Evolutionary conservation across 768 basidiomycete genomes (phyloP), one percentile per base, ranked within the genome.

Genomic region (Amanita jacksonii): DNA sequence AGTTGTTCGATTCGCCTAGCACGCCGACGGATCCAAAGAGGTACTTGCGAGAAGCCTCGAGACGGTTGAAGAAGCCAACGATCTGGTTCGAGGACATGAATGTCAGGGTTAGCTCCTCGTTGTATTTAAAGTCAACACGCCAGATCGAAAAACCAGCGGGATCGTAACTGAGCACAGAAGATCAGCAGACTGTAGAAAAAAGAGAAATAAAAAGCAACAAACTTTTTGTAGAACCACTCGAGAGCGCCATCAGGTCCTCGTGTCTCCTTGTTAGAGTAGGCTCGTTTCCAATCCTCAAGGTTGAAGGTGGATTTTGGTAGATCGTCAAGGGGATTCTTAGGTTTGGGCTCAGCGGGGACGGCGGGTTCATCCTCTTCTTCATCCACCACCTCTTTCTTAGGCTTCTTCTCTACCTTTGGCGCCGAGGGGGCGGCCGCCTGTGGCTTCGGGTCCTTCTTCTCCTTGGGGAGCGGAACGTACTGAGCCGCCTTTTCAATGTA

Each of bases 211-310:
- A 34, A 8, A 8, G n/a, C 16, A 6, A 18, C 85, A 45, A 54
- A 93, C 89, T 96, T 81, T 63, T 90, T 62, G 72, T 96, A 93
- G 78, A 99, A 84, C 96, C 94, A 98, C 63, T 96, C 90, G 30
- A 99, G 56, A 40, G 90, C 63, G 50, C 87, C 92, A 35, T 64
- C 79, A 13, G 84, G 52, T 30, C 86, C 89, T 43, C 86, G 81
- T 30, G 93, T 97, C n/a, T 97, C 92, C 63, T 84, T 81, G 83
- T 97, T 98, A 56, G 92, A 96, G 73, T 98, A 99, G 34, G 86
- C 84, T 34, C 90, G 82, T 64, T 97, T 97, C 91, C 90, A 96
- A 66, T 97, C 91, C 64, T 94, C 86, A 45, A 91, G 78, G 70
- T 90, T 90, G 65, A 88, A 79, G 4, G 75, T 67, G 8, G 86